Base-by-base conservation (phyloP, 768 basidiomycete species). In the Omphalotus guepiniiformis region DNA sequence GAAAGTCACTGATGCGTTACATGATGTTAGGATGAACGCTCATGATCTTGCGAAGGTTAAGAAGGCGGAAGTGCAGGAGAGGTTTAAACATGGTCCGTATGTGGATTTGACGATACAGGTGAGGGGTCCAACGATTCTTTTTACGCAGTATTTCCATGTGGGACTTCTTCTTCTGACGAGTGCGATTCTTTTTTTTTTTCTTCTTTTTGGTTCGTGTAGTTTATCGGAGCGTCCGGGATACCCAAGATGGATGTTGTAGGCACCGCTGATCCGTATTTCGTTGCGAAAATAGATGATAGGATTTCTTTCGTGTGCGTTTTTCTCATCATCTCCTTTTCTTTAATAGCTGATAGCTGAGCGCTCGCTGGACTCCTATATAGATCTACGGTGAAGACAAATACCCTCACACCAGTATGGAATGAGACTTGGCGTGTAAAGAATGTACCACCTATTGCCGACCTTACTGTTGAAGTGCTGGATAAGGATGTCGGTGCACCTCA, bases 371-470 rank as follows among this genome's bases (percentile, higher is more conserved):
- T 11, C 9, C 41, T 27, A 48, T 53, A 42, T 12, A 89, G 88
- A 34, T 89, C 88, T 0, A 77, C 80, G 0, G 82, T 89, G 8
- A 72, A 83, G 54, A 45, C 63, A 11, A 68, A 78, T 38, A 81
- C 79, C 6, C 61, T 80, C 16, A 54, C 66, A 0, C 88, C 88
- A 0, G 80, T 85, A 16, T 89, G 87, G 87, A 83, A 90, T 55
- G 87, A 88, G 58, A 52, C 70, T 7, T 89, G 88, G 88, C 65
- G 68, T 27, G 64, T 89, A 52, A 84, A 80, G 64, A 88, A 85
- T 56, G 86, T 89, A 12, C 87, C 88, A 0, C 61, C 59, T 4
- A 73, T 67, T n/a, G 85, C 85, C 6, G 70, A 66, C 21, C 63
- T 90, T 6, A 60, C 66, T 4, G 77, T 88, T n/a, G 65, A 75